Evolutionary conservation across 2,329 filamentous ascomycete genomes (phyloP), one percentile per base, ranked within the genome.

Genomic region (Microcyclosporella mali): DNA sequence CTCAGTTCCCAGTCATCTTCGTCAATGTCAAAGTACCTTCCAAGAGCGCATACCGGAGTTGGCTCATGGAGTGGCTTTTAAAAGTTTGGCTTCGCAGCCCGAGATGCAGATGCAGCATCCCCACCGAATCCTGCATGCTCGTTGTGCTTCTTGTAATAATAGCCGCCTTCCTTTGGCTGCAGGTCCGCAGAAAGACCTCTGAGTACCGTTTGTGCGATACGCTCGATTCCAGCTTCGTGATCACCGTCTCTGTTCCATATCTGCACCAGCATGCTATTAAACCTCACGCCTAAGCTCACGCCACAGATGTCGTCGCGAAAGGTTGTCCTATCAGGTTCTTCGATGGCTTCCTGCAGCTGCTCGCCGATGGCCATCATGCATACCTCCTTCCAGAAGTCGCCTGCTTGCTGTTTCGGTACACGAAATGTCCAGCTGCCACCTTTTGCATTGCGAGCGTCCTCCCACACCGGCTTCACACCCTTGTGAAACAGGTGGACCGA

Each of bases 381-480:
- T 49, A 95, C 75, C 61, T 82, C 81, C 56, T 82, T 88, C 87
- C 84, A 95, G 61, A 86, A 84, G 56, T 83, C 83, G 2, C 80
- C 77, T 2, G 73, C 75, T 29, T 77, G 75, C 49, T 73, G 74
- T 71, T 94, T 95, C 51, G 83, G 81, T 33, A 95, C 83, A 38
- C 89, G 82, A 67, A 97, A 94, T 16, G 88, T 94, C 88, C 88
- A 95, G 63, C 85, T 84, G 37, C 90, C 90, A 40, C 90, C 90
- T 49, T 81, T 75, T 46, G 84, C 73, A 67, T 95, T 95, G 57
- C 92, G 81, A 31, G 85, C 79, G 63, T 97, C 90, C 68, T 89
- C 86, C 75, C 88, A 85, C 33, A 88, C 78, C 15, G 84, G 86
- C 70, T 86, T 84, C 65, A 89, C 85, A 55, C 86, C 81, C 55